Evolutionary conservation across 1,139 yeast genomes (phyloP), one percentile per base, ranked within the genome.

Genomic region (Candida sp.): DNA sequence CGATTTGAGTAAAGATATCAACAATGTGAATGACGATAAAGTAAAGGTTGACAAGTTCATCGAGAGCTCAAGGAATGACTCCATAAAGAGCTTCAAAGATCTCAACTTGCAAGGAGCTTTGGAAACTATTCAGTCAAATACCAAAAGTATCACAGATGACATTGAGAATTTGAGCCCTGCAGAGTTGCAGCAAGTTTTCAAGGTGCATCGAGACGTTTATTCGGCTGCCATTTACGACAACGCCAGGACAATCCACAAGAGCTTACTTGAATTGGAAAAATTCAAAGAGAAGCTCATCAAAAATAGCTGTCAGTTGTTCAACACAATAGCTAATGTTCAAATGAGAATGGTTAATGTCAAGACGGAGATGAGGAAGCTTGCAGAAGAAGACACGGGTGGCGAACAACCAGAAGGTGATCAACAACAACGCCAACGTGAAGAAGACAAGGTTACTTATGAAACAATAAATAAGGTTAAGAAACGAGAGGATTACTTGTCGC

Each of bases 401-500:
- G 44, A 41, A 28, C n/a, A 42, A 2, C n/a, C 47, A 5, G 27
- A 39, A 32, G 22, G 12, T 11, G 42, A 26, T 9, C 26, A 39
- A 30, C 9, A 42, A 42, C 23, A 45, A 17, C 44, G 22, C 8
- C 23, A n/a, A 11, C 37, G 5, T 4, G 49, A 39, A 8, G 49
- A 41, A n/a, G 33, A 12, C 27, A 34, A 30, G 6, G 35, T 66
- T 4, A 58, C 68, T 1, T 64, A 56, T 53, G 58, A 70, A 26
- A 63, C 67, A 1, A 65, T 77, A 23, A 58, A 63, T 27, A 54
- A 58, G 26, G 69, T 77, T 40, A 77, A 78, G 51, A 64, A 63
- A 3, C 61, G 69, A 12, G 86, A 83, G 60, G 74, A 81, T 46
- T 70, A 72, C 49, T 63, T 83, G 11, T 77, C 85, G 1, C 62